A percentile compares a stretch with the other conserved stretches of the same genome.
Conservation (phyloP, 768 basidiomycete genomes). For the Vararia minispora region DNA sequence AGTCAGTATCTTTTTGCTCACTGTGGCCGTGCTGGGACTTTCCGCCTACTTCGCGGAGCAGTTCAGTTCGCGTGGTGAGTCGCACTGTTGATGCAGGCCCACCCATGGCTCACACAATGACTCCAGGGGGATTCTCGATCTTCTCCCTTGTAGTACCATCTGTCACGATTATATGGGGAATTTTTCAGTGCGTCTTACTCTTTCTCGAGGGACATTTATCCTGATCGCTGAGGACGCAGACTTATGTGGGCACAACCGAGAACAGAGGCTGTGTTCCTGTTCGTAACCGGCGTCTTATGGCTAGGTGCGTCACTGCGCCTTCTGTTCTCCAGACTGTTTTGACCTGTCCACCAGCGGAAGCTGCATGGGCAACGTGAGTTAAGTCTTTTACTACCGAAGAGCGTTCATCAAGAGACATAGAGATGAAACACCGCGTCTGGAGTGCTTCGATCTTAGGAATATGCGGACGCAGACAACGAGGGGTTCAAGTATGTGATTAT, state of each 20-base stretch:
- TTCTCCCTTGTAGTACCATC: conserved; percentile 59
- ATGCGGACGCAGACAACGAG: conserved; percentile 34
- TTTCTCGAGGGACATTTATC: too few relatives aligned
- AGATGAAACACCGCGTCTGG: too few relatives aligned
- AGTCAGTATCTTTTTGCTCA: conserved; percentile 29
- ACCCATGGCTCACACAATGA: neutral
- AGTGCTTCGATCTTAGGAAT: conserved; percentile 43
- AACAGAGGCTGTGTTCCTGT: conserved; percentile 43
- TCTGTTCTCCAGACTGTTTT: conserved; percentile 1
- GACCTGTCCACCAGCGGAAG: conserved; percentile 42
- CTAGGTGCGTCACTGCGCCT: conserved; percentile 37
- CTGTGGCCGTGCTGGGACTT: conserved; percentile 52
- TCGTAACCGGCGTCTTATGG: conserved; percentile 55
- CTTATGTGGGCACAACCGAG: conserved; percentile 61
- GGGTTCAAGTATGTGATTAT: conserved; percentile 40
- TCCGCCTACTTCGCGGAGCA: conserved; percentile 53
- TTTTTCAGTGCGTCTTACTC: too few relatives aligned
- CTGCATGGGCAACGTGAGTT: conserved; percentile 33
- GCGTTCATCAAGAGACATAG: too few relatives aligned
- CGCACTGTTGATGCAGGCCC: neutral
- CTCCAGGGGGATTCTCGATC: conserved; percentile 56
- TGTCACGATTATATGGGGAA: conserved; percentile 39
- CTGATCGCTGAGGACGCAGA: conserved; percentile 23
- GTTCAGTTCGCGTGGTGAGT: conserved; percentile 54
- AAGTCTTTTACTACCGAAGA: too few relatives aligned